Percentiles rank a stretch among this genome's conserved stretches.
Conservation (phyloP, 2,329 filamentous ascomycete species). For the Oidium heveae region DNA sequence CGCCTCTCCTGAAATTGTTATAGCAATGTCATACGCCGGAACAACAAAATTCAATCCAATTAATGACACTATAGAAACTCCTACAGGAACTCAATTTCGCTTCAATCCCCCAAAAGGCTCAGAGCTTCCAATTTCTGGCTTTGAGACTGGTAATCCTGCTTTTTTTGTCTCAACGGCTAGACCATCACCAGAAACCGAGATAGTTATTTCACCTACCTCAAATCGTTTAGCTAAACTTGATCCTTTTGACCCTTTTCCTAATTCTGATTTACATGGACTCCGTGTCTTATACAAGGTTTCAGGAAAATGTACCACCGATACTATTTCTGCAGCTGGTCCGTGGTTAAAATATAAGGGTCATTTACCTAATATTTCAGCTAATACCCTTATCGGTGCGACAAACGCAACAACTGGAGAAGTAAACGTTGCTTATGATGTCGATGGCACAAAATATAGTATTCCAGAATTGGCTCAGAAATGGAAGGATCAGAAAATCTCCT, state of each 20-base stretch:
- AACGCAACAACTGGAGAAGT: conserved; percentile 84
- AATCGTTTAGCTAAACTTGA: conserved; percentile 76
- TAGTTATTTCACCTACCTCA: conserved; percentile 69
- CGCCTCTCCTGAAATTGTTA: conserved; percentile 87
- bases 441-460: conserved; percentile 51
- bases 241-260: conserved; percentile 67
- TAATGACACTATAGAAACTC: conserved; percentile 59
- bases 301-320: conserved; percentile 96
- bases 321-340: conserved; percentile 85
- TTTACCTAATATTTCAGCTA: conserved; percentile 88
- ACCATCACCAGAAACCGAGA: conserved; percentile 42
- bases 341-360: conserved; percentile 99
- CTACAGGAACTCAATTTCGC: conserved; percentile 58
- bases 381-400: conserved; percentile 86
- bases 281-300: conserved; percentile 87
- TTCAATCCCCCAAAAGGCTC: conserved; percentile 58
- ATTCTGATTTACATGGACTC: conserved; percentile 46
- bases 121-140: conserved; percentile 35
- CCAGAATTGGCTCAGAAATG: conserved; percentile 68
- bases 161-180: conserved; percentile 49
- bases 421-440: conserved; percentile 72
- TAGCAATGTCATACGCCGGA: conserved; percentile 82
- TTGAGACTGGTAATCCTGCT: conserved; percentile 50
- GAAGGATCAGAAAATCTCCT: conserved; percentile 50
- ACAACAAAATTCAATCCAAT: conserved; percentile 89